Evolutionary conservation across 306 rosid species (phyloP).

Genomic region (Medicago arabica): DNA sequence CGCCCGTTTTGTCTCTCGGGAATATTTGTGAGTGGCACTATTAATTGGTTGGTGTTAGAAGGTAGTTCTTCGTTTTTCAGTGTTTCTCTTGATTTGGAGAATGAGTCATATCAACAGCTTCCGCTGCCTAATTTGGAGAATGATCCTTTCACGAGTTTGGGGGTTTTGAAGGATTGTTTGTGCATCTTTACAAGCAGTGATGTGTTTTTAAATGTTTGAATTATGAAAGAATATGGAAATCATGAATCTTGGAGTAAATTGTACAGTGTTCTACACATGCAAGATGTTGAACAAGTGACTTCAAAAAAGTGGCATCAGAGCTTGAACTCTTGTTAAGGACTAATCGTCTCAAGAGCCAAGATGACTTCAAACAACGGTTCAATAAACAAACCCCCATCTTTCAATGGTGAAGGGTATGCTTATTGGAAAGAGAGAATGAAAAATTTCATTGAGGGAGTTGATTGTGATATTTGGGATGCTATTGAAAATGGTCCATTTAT

Average conservation of each 20-base stretch:
- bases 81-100: constrained; percentile 47
- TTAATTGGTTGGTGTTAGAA: constrained; percentile 39
- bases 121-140: constrained; percentile 5
- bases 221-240: constrained; percentile 48
- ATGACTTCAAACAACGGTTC: too few relatives aligned
- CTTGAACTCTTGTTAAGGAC: too few relatives aligned
- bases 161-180: constrained; percentile 39
- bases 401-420: too few relatives aligned
- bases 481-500: too few relatives aligned
- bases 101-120: constrained; percentile 38
- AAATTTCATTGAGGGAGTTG: too few relatives aligned
- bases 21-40: constrained; percentile 41
- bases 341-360: too few relatives aligned
- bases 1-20: neutral
- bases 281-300: too few relatives aligned
- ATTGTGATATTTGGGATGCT: too few relatives aligned
- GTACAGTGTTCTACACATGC: neutral
- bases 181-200: neutral
- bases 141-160: neutral
- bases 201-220: constrained; percentile 22
- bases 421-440: too few relatives aligned
- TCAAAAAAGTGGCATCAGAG: too few relatives aligned
- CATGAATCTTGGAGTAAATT: constrained; percentile 48
- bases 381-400: too few relatives aligned
- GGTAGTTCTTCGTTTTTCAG: neutral